Conservation (phyloP, 2,329 filamentous ascomycete genomes). For the Chaetomium strumarium region DNA sequence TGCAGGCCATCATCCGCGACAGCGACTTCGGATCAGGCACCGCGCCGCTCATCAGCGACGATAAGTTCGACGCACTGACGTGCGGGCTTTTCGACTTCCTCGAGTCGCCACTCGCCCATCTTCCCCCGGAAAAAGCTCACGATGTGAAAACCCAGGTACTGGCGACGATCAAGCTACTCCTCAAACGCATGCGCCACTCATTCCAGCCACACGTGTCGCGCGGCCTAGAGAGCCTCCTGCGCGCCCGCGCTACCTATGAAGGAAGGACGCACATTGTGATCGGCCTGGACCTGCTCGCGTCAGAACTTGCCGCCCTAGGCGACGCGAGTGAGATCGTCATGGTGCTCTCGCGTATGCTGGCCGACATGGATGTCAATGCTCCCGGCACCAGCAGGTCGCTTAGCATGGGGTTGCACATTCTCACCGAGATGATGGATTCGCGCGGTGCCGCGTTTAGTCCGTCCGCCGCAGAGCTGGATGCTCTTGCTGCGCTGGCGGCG, state of each 20-base stretch:
- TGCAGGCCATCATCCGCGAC: constrained; percentile 68
- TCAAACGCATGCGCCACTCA: constrained; percentile 59
- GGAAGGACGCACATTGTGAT: constrained; percentile 65
- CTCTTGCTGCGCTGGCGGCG: constrained; percentile 46
- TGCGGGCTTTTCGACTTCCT: constrained; percentile 66
- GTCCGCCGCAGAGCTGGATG: constrained; percentile 45
- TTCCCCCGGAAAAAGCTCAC: constrained; percentile 58
- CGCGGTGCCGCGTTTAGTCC: constrained; percentile 43
- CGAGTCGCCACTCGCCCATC: constrained; percentile 51
- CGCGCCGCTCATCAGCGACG: constrained; percentile 49
- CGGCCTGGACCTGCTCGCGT: constrained; percentile 66
- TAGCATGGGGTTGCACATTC: constrained; percentile 58
- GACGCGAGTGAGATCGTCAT: constrained; percentile 55
- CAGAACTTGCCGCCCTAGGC: constrained; percentile 63
- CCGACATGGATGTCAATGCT: constrained; percentile 38
- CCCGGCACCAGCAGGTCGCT: constrained; percentile 32
- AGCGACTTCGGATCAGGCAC: constrained; percentile 41
- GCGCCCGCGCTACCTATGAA: constrained; percentile 61
- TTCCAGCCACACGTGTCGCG: constrained; percentile 63
- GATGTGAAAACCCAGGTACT: constrained; percentile 71
- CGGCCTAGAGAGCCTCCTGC: constrained; percentile 61
- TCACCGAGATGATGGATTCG: constrained; percentile 53
- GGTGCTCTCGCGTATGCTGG: constrained; percentile 47
- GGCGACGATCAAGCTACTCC: constrained; percentile 65
- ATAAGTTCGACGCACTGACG: constrained; percentile 64